Evolutionary conservation across 352 stramenopile genomes (phyloP).

Genomic region (Pythium sukuiense): DNA sequence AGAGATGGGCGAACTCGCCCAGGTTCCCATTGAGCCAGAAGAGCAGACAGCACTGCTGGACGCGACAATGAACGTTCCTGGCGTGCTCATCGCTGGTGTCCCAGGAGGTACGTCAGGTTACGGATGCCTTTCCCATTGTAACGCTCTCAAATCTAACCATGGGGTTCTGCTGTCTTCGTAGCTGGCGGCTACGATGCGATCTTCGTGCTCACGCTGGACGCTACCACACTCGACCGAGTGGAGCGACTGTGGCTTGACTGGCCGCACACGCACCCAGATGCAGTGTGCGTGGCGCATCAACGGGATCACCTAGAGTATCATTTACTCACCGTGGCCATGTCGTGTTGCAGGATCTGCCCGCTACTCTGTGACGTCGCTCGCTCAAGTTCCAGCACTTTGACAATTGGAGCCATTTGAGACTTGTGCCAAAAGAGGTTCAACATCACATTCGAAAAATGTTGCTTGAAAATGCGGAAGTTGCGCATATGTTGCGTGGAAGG

Average conservation of each 20-base stretch:
- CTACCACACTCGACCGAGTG: slow-evolving; percentile 48
- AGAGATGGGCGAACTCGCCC: slow-evolving; percentile 87
- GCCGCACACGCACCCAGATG: slow-evolving; percentile 42
- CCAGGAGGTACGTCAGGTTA: slow-evolving; percentile 71
- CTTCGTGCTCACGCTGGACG: slow-evolving; percentile 88
- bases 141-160: neutral
- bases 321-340: neutral
- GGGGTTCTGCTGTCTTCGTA: slow-evolving; percentile 15
- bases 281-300: slow-evolving; percentile 35
- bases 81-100: slow-evolving; percentile 93
- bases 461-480: slow-evolving; percentile 7
- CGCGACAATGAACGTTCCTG: slow-evolving; percentile 90
- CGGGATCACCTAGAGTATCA: neutral
- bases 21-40: slow-evolving; percentile 92
- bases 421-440: neutral
- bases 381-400: neutral
- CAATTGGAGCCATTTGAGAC: slow-evolving; percentile 1
- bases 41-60: slow-evolving; percentile 92
- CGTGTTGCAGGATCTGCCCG: slow-evolving; percentile 56
- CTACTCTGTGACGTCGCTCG: slow-evolving; percentile 53
- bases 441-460: neutral
- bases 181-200: slow-evolving; percentile 96
- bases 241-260: slow-evolving; percentile 79
- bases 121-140: neutral
- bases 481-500: neutral